Evolutionary conservation across 139 green algal species (phyloP), one percentile per base, ranked within the genome.

Genomic region (Haematococcus lacustris): DNA sequence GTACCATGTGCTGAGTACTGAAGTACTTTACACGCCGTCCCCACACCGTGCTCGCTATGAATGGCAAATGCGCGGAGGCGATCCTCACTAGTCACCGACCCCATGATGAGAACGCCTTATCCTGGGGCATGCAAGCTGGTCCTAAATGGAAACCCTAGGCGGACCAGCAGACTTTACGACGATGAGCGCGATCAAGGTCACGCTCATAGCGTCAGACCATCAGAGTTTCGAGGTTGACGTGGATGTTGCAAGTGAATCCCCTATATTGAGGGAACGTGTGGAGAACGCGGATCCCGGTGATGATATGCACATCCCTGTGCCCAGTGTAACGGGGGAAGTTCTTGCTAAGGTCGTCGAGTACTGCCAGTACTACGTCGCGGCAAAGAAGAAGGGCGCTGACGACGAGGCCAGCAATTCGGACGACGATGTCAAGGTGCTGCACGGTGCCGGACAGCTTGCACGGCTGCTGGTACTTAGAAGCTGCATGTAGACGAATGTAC

Each of bases 261-360:
- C 88, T 40, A 97, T 87, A 1, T 83, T 97, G 13, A 91, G 91
- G 73, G 93, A 96, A 71, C 92, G 91, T 67, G 85, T 96, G 9
- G 90, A 96, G 47, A 91, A 81, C 34, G 75, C 32, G 51, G 73
- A 38, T 47, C 65, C 86, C 90, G 60, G 35, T 78, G 64, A 1
- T 7, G 70, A 91, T 1, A 86, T 89, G 2, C 50, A 73, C 13
- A 88, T 97, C 33, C 92, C 92, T 0, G 71, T 97, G 73, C 90
- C 91, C 30, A 97, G 97, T 71, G 92, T 97, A 1, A 87, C 80
- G 32, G 80, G 83, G 68, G 87, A 89, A 61, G 92, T 93, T 69
- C 74, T 90, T 40, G 73, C 79, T 43, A 89, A 84, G 57, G 91
- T 99, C 4, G 97, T 99, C 41, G 91, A 98, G 78, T 99, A 97